These are phyloP conservation scores for Tilletia setariae DNA, from an alignment of 1,284 basidiomycete genomes.

Conservation along the genomic window DNA sequence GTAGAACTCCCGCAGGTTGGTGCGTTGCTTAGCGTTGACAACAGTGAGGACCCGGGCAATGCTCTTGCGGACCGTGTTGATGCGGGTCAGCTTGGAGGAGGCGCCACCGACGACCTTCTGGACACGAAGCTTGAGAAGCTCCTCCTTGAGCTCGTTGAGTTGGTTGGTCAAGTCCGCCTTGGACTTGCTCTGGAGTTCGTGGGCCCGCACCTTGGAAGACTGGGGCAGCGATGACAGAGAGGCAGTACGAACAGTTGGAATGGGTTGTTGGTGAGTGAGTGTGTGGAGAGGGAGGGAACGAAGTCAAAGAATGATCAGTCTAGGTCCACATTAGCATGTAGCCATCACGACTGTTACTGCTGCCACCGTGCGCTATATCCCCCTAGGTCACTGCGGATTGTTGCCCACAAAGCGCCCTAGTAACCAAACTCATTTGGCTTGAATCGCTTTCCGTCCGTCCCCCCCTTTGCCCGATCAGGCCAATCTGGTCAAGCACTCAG, in stretches of 20 bases:
- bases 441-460: no score
- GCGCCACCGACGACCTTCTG: slow-evolving; percentile 98
- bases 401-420: no score
- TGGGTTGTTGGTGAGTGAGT: no score
- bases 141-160: slow-evolving; percentile 88
- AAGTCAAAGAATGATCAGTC: not conserved
- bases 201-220: slow-evolving; percentile 75
- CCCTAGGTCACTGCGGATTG: no score
- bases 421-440: no score
- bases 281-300: not conserved
- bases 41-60: slow-evolving; percentile 98
- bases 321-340: not conserved
- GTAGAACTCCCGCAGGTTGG: slow-evolving; percentile 97
- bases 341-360: not conserved
- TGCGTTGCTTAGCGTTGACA: slow-evolving; percentile 95
- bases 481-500: no score
- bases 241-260: not conserved
- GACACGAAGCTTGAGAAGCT: slow-evolving; percentile 85
- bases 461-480: no score
- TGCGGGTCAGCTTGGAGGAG: slow-evolving; percentile 92
- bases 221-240: slow-evolving; percentile 21
- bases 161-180: slow-evolving; percentile 97
- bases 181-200: slow-evolving; percentile 98
- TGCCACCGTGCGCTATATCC: not conserved
- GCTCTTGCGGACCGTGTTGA: slow-evolving; percentile 95